Evolutionary conservation across 768 basidiomycete species (phyloP).

Genomic region (Naematelia aurantialba): DNA sequence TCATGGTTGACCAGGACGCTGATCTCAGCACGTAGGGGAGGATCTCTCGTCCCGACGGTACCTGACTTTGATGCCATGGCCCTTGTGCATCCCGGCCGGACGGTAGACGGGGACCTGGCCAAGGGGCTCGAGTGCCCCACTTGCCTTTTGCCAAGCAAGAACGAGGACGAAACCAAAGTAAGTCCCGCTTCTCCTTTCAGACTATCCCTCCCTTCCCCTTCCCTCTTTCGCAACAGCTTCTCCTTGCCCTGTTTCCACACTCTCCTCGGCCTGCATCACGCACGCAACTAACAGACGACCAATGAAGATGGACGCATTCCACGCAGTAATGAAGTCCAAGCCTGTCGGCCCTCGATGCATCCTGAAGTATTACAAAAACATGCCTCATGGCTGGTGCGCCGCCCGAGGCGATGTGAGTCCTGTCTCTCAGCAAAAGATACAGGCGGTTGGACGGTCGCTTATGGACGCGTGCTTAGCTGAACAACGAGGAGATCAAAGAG

Average conservation of each 20-base stretch:
- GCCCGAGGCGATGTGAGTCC: constrained; percentile 22
- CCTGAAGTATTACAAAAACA: constrained; percentile 15
- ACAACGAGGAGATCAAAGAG: neutral
- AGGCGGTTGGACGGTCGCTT: neutral
- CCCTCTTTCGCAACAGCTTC: too few relatives aligned
- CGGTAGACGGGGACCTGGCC: constrained; percentile 51
- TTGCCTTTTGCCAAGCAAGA: constrained; percentile 59
- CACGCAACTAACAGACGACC: neutral
- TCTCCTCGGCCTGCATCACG: neutral
- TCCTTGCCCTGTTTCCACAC: neutral
- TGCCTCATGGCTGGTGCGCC: constrained; percentile 16
- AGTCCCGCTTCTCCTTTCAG: constrained; percentile 17
- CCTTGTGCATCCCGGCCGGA: constrained; percentile 11
- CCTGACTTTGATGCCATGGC: constrained; percentile 14
- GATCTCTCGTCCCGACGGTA: constrained; percentile 8
- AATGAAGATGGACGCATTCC: constrained; percentile 15
- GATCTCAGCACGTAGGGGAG: constrained; percentile 7
- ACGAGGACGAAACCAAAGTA: constrained; percentile 60
- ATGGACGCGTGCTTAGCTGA: neutral
- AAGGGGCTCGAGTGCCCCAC: constrained; percentile 57
- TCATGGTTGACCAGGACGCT: too few relatives aligned
- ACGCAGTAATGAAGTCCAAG: constrained; percentile 13
- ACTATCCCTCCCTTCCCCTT: neutral
- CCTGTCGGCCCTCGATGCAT: constrained; percentile 11
- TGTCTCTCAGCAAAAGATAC: neutral